Percentiles rank a stretch among this genome's conserved stretches.
Conservation (phyloP, 345 rosid species). For the Limnanthes douglasii region DNA sequence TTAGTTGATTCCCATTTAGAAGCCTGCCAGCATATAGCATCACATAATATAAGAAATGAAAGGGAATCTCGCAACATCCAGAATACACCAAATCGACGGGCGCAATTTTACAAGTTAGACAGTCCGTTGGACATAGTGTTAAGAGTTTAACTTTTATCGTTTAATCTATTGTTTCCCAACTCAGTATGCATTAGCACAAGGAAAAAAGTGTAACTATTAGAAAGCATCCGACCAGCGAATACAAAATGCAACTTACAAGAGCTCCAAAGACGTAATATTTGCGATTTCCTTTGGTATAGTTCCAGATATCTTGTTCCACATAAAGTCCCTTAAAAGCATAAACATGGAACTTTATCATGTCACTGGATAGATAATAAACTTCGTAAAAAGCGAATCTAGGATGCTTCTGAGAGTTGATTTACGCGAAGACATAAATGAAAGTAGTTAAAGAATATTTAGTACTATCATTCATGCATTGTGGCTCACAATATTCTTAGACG, state of each 20-base stretch:
- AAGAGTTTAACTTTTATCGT: too few species aligned
- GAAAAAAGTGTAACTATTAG: too few species aligned
- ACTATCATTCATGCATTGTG: background rate
- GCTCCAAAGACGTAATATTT: conserved; percentile 48
- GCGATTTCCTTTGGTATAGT: conserved; percentile 89
- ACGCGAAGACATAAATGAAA: too few species aligned
- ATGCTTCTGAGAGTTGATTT: too few species aligned
- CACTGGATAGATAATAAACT: background rate
- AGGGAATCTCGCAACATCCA: background rate
- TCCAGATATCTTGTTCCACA: conserved; percentile 86
- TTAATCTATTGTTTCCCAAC: too few species aligned
- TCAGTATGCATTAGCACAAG: too few species aligned
- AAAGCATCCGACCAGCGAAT: background rate
- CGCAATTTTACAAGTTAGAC: too few species aligned
- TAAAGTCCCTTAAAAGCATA: conserved; percentile 51
- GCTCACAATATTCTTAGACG: conserved; percentile 52
- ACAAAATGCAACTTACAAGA: conserved; percentile 47
- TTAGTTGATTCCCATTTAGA: conserved; percentile 71
- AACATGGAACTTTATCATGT: background rate
- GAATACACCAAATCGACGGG: background rate
- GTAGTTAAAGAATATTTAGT: background rate
- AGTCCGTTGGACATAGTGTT: too few species aligned
- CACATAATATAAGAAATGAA: conserved; percentile 13
- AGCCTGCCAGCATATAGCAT: conserved; percentile 38
- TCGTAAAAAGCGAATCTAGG: background rate